A percentile compares a stretch with the other conserved stretches of the same genome.
These are phyloP conservation scores for Mycena kentingensis DNA, from an alignment of 768 basidiomycete species.

Conservation along the genomic window DNA sequence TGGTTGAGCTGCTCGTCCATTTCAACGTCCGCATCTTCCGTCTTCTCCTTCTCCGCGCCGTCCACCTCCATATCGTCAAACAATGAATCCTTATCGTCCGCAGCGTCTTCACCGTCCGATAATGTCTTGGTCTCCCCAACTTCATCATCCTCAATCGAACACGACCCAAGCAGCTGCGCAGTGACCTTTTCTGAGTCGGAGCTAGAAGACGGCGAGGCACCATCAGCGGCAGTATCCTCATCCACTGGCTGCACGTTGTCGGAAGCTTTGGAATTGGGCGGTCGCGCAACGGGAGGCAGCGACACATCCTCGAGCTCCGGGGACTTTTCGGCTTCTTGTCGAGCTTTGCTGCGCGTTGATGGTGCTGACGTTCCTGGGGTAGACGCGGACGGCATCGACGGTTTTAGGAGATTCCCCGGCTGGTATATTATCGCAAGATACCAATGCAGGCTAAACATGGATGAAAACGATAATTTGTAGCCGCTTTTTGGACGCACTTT, in stretches of 20 bases:
- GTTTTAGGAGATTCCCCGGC: constrained; percentile 65
- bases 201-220: too few species aligned
- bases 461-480: background rate
- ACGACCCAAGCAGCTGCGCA: constrained; percentile 4
- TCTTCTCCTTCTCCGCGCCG: background rate
- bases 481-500: constrained; percentile 55
- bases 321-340: constrained; percentile 6
- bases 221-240: constrained; percentile 9
- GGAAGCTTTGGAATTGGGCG: constrained; percentile 15
- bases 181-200: too few species aligned
- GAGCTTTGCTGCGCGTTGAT: constrained; percentile 19
- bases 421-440: constrained; percentile 92
- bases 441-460: constrained; percentile 79
- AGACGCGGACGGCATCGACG: constrained; percentile 37
- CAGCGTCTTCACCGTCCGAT: constrained; percentile 4
- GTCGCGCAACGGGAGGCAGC: background rate
- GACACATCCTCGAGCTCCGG: constrained; percentile 1
- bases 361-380: constrained; percentile 11
- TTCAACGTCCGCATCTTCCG: constrained; percentile 6
- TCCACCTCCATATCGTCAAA: constrained; percentile 12
- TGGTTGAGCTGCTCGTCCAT: background rate
- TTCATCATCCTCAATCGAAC: constrained; percentile 15
- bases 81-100: constrained; percentile 1
- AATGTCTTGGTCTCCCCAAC: background rate
- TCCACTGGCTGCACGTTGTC: constrained; percentile 12